Evolutionary conservation across 805 yeast genomes (phyloP), one percentile per base, ranked within the genome.

Genomic region (Yarrowia divulgata): DNA sequence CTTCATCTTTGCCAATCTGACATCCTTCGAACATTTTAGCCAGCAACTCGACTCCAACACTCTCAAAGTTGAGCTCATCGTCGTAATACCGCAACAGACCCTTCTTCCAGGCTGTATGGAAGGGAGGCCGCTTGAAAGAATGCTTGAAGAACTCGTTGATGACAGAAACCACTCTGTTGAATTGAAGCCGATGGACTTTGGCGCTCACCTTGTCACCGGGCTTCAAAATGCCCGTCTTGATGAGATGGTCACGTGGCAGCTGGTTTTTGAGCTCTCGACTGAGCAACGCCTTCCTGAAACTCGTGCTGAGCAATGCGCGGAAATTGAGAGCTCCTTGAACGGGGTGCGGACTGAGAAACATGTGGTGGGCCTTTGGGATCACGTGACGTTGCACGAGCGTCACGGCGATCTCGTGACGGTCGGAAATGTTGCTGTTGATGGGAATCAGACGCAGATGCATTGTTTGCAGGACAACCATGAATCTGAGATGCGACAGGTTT

Each of bases 21-120:
- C 68, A 63, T 1, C 68, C 57, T 13, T 63, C 68, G 23, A 63
- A 63, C 68, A 63, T 63, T 49, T 63, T 63, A 0, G 68, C 68
- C 32, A 63, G 37, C 3, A 63, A 32, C 12, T 63, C 57, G 12
- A 63, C 68, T 19, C 68, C 68, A 2, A 63, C 68, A 5, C 19
- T 37, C 14, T 63, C 57, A 14, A 19, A 48, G 23, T 49, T 49
- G 13, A 63, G 39, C 40, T 63, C 29, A 12, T 63, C 68, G n/a
- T 63, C 57, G 39, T 63, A 63, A 32, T 63, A 63, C 32, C 68
- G 37, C 8, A 63, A 13, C 6, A 63, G 39, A 8, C 68, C 68
- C 46, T 29, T 46, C 16, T 49, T 63, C 55, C 68, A 63, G n/a
- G 68, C 68, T 1, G 57, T 49, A 14, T 63, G 68, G 13, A 63